These are phyloP conservation scores for Exophiala alcalophila DNA, from an alignment of 2,329 filamentous ascomycete genomes.

Conservation along the genomic window DNA sequence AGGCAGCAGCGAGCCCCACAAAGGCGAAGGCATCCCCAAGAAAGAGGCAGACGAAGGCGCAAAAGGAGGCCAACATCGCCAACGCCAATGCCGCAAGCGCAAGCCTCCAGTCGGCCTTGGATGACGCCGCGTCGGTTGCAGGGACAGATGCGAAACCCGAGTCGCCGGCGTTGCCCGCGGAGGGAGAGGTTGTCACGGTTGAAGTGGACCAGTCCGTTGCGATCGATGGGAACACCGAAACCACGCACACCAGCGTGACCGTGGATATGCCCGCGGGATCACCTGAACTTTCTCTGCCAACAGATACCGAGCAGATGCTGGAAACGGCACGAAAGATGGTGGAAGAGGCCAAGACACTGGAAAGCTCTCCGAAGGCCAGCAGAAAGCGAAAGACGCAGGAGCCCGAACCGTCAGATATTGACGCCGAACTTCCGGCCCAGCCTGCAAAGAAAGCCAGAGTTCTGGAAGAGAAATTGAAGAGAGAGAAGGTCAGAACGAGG, in stretches of 20 bases:
- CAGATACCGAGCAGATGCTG: constrained; percentile 80
- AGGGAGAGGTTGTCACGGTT: constrained; percentile 59
- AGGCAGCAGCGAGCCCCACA: constrained; percentile 33
- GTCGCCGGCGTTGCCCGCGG: constrained; percentile 16
- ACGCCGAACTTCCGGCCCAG: constrained; percentile 40
- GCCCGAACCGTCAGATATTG: constrained; percentile 41
- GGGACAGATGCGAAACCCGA: constrained; percentile 29
- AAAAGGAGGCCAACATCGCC: constrained; percentile 49
- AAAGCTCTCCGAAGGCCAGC: constrained; percentile 38
- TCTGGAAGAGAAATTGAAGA: constrained; percentile 73
- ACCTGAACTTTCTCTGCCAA: constrained; percentile 67
- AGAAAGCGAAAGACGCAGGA: constrained; percentile 69
- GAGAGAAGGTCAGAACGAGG: constrained; percentile 80
- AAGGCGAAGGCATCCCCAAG: constrained; percentile 50
- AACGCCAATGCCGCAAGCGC: constrained; percentile 49
- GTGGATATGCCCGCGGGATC: constrained; percentile 69
- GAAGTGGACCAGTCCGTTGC: constrained; percentile 69
- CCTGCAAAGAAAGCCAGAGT: constrained; percentile 67
- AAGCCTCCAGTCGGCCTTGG: constrained; percentile 48
- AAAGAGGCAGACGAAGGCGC: constrained; percentile 50
- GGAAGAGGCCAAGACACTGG: constrained; percentile 58
- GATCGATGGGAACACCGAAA: constrained; percentile 64
- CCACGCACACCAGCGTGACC: constrained; percentile 69
- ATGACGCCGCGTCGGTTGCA: constrained; percentile 40
- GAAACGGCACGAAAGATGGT: constrained; percentile 87